Percentiles rank a stretch among this genome's conserved stretches.
phyloP scores from a whole-genome alignment of 805 yeast genomes.

The Wickerhamiella galacta region DNA sequence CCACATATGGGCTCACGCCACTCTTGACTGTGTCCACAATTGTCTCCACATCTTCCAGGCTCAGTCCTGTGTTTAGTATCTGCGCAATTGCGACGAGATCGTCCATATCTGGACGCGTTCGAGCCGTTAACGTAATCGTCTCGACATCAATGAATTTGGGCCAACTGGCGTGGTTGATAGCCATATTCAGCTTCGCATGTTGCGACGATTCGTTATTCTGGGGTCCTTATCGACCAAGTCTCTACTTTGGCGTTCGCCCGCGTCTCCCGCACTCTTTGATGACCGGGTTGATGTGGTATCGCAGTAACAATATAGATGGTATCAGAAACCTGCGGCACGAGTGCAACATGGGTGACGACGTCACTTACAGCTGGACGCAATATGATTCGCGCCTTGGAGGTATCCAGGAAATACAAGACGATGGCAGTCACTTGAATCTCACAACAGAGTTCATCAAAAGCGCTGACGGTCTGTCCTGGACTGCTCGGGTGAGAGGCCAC shows the following conservation, averaged over 20 bases:
- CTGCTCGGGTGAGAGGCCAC: constrained; percentile 45
- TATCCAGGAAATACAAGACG: constrained; percentile 52
- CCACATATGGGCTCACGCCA: constrained; percentile 21
- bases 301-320: constrained; percentile 39
- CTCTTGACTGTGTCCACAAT: constrained; percentile 16
- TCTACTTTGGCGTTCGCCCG: constrained; percentile 77
- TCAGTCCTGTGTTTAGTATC: constrained; percentile 19
- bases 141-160: background rate
- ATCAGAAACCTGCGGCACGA: constrained; percentile 47
- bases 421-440: constrained; percentile 42
- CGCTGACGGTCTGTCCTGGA: constrained; percentile 63
- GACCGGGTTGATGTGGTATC: constrained; percentile 81
- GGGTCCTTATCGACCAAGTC: constrained; percentile 87
- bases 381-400: constrained; percentile 89
- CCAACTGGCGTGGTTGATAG: background rate
- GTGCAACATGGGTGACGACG: constrained; percentile 55
- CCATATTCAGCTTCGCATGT: constrained; percentile 3
- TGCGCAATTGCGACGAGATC: constrained; percentile 16
- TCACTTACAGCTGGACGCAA: constrained; percentile 69
- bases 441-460: constrained; percentile 64
- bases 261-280: constrained; percentile 57
- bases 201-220: constrained; percentile 43
- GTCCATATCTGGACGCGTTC: no score
- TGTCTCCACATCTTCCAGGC: constrained; percentile 12
- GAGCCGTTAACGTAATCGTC: no score